A percentile compares a stretch with the other conserved stretches of the same genome.
Evolutionary conservation across 306 rosid species (phyloP).

Genomic region (Sesbania bispinosa): DNA sequence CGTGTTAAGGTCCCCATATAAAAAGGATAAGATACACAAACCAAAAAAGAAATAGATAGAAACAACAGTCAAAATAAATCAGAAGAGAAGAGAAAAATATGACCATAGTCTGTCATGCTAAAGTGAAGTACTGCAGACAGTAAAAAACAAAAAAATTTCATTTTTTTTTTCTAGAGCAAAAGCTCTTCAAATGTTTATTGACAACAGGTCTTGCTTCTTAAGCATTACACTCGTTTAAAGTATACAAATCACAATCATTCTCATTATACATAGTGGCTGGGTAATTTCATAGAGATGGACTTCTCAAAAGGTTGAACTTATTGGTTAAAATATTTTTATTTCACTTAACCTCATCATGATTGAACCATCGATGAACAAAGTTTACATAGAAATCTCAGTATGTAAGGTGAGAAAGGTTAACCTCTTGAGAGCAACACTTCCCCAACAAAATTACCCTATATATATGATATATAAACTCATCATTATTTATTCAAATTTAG

Average conservation of each 20-base stretch:
- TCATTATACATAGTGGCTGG: neutral
- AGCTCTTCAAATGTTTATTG: neutral
- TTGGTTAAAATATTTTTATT: neutral
- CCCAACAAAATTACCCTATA: neutral
- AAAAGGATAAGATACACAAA: no score
- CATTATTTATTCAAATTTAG: slow-evolving; percentile 7
- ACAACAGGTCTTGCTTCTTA: neutral
- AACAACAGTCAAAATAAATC: no score
- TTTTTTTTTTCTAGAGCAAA: neutral
- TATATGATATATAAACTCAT: neutral
- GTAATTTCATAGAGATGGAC: slow-evolving; percentile 3
- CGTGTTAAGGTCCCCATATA: no score
- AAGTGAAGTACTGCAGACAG: neutral
- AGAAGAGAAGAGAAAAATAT: neutral
- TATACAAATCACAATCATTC: neutral
- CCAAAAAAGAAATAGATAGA: no score
- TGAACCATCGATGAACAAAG: neutral
- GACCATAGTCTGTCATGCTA: neutral
- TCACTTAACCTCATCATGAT: neutral
- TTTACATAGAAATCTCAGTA: neutral
- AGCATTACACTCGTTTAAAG: neutral
- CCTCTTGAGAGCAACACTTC: neutral
- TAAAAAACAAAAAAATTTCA: neutral
- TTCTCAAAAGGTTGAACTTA: neutral
- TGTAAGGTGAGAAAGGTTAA: neutral